Conservation (phyloP, 768 basidiomycete species). For the Suillus clintonianus region DNA sequence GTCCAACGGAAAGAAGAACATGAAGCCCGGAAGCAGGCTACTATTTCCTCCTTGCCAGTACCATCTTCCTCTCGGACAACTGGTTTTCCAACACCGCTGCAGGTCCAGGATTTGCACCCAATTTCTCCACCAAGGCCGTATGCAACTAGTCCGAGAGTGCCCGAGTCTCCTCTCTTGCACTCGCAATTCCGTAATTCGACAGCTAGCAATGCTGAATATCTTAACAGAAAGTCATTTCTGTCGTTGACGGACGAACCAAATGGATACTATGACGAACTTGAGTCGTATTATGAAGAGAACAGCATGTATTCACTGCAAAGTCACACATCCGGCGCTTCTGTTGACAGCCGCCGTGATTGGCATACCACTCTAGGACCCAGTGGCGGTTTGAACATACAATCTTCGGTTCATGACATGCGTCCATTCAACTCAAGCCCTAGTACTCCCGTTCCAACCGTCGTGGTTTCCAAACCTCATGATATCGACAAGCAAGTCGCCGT, state of each 20-base stretch:
- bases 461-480: slow-evolving; percentile 51
- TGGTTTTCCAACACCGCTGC: slow-evolving; percentile 6
- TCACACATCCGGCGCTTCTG: not conserved
- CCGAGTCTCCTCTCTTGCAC: slow-evolving; percentile 51
- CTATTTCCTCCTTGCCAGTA: not conserved
- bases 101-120: not conserved
- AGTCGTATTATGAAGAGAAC: slow-evolving; percentile 38
- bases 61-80: slow-evolving; percentile 11
- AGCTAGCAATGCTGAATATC: slow-evolving; percentile 25
- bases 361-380: not conserved
- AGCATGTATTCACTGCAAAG: not conserved
- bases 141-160: slow-evolving; percentile 19
- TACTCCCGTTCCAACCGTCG: slow-evolving; percentile 48
- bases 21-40: not conserved
- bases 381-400: not conserved
- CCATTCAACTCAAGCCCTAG: not conserved
- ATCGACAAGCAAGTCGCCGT: slow-evolving; percentile 3
- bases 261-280: slow-evolving; percentile 40
- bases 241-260: slow-evolving; percentile 31
- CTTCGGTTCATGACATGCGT: not conserved
- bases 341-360: not conserved
- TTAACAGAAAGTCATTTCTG: slow-evolving; percentile 27
- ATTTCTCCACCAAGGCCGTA: slow-evolving; percentile 13
- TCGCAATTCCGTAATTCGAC: slow-evolving; percentile 47
- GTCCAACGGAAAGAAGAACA: slow-evolving; percentile 8